These are phyloP conservation scores for Penicillium sp. DNA, from an alignment of 2,329 filamentous ascomycete species.

Conservation along the genomic window DNA sequence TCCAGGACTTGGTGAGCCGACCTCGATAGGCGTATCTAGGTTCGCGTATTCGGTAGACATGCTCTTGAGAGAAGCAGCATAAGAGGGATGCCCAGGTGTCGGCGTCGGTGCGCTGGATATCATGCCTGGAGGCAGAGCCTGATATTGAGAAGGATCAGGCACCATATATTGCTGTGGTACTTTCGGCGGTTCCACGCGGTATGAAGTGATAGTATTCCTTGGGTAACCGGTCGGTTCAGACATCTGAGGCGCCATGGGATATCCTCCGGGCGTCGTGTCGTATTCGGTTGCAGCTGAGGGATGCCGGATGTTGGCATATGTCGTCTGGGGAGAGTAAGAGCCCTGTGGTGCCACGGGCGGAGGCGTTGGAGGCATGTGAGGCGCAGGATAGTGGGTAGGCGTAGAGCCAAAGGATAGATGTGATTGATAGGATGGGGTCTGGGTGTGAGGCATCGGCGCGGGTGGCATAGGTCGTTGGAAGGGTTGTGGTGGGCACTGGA, in stretches of 20 bases:
- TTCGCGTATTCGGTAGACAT: slow-evolving; percentile 32
- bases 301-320: slow-evolving; percentile 38
- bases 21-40: slow-evolving; percentile 29
- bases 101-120: slow-evolving; percentile 30
- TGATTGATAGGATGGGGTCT: slow-evolving; percentile 41
- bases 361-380: slow-evolving; percentile 46
- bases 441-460: slow-evolving; percentile 40
- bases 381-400: slow-evolving; percentile 46
- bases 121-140: slow-evolving; percentile 37
- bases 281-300: slow-evolving; percentile 37
- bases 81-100: slow-evolving; percentile 18
- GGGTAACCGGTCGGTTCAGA: slow-evolving; percentile 30
- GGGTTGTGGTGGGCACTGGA: slow-evolving; percentile 33
- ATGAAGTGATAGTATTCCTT: slow-evolving; percentile 32
- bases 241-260: slow-evolving; percentile 26
- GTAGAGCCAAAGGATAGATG: slow-evolving; percentile 48
- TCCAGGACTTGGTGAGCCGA: slow-evolving; percentile 23
- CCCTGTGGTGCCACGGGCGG: slow-evolving; percentile 39
- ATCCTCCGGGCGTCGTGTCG: slow-evolving; percentile 28
- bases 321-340: slow-evolving; percentile 39
- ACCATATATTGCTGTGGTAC: slow-evolving; percentile 36
- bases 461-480: slow-evolving; percentile 42
- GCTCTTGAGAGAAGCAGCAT: slow-evolving; percentile 41
- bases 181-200: slow-evolving; percentile 33
- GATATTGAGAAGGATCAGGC: slow-evolving; percentile 43